A percentile compares a stretch with the other conserved stretches of the same genome.
phyloP scores from a whole-genome alignment of 768 basidiomycete species.

The Suillus clintonianus region DNA sequence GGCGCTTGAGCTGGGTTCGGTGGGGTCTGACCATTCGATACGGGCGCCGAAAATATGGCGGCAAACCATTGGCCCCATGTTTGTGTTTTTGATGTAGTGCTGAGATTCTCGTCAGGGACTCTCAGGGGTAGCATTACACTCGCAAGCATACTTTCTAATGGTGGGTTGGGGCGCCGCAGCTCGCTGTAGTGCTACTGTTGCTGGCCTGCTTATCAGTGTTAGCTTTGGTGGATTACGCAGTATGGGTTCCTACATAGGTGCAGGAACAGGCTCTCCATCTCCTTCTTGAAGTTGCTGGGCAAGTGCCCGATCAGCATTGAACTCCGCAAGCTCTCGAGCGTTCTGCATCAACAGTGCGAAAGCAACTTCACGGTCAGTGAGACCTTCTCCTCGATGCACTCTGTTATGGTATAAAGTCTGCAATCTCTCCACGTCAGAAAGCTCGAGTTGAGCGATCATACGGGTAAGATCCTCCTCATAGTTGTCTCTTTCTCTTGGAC shows the following conservation, averaged over 20 bases:
- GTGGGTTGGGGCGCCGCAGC: not conserved
- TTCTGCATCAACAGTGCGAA: conserved; percentile 27
- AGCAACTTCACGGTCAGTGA: conserved; percentile 27
- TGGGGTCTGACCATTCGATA: not conserved
- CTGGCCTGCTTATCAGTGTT: not conserved
- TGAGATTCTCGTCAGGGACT: not conserved
- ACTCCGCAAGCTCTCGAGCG: conserved; percentile 13
- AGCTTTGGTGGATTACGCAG: not conserved
- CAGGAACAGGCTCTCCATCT: conserved; percentile 1
- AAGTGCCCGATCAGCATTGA: conserved; percentile 23
- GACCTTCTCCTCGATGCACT: conserved; percentile 2
- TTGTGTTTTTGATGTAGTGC: not conserved
- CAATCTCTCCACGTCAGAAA: conserved; percentile 21
- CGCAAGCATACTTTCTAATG: not conserved
- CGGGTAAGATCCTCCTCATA: conserved; percentile 27
- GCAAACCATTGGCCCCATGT: conserved; percentile 23
- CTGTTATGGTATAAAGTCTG: conserved; percentile 10
- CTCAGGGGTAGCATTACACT: not conserved
- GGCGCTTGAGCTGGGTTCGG: not conserved
- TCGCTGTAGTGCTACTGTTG: not conserved
- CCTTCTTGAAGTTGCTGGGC: conserved; percentile 17
- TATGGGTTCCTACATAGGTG: not conserved
- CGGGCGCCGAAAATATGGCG: conserved; percentile 6
- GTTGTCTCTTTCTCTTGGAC: conserved; percentile 19
- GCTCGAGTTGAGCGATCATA: conserved; percentile 20